Conservation (phyloP, 2,329 filamentous ascomycete genomes). For the Neonectria magnoliae region DNA sequence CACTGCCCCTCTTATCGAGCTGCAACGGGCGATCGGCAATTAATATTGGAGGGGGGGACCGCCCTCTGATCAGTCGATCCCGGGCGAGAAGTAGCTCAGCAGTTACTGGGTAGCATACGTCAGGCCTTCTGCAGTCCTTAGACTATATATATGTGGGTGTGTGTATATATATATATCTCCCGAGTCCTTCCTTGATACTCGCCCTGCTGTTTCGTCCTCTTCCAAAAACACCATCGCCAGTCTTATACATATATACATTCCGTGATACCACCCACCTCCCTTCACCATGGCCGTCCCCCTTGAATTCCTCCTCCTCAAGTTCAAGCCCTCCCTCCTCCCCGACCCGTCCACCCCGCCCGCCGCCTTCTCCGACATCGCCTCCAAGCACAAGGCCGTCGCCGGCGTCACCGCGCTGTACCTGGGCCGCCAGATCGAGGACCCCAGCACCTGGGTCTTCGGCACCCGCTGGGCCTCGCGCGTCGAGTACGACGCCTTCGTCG, state of each 20-base stretch:
- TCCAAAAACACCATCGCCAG: neutral
- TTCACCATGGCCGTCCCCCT: slow-evolving; percentile 41
- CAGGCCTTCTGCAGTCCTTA: neutral
- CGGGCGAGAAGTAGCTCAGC: neutral
- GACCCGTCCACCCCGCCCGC: slow-evolving; percentile 40
- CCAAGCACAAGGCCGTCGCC: slow-evolving; percentile 44
- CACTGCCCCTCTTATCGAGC: neutral
- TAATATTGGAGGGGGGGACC: neutral
- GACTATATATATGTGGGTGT: neutral
- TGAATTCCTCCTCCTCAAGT: slow-evolving; percentile 46
- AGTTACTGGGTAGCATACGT: neutral
- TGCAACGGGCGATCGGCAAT: neutral
- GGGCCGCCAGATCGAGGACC: slow-evolving; percentile 49
- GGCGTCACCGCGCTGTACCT: slow-evolving; percentile 48
- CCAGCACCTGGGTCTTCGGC: slow-evolving; percentile 46
- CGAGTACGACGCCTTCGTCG: slow-evolving; percentile 50
- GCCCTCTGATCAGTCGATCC: neutral
- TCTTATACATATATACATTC: neutral
- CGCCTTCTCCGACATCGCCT: slow-evolving; percentile 40
- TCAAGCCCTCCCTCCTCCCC: slow-evolving; percentile 43
- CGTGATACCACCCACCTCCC: slow-evolving; percentile 2
- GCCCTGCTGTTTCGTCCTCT: neutral
- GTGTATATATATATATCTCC: neutral
- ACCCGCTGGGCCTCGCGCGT: slow-evolving; percentile 48
- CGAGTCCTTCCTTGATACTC: too few species aligned